phyloP scores from a whole-genome alignment of 2,329 filamentous ascomycete genomes.

The Neofusicoccum sp. region DNA sequence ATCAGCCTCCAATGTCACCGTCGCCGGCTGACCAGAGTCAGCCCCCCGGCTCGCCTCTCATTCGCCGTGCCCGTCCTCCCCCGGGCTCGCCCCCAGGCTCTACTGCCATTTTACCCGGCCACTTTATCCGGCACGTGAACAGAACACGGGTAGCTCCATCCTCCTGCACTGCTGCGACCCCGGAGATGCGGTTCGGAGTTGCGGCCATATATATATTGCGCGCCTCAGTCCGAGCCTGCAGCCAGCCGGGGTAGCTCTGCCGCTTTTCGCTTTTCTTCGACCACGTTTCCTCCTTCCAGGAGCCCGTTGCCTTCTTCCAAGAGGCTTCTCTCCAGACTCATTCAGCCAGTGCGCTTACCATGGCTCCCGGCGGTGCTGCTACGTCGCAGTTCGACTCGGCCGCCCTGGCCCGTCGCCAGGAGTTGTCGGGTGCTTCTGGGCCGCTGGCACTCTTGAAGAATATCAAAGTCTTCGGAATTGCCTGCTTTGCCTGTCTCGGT shows the following conservation, averaged over 20 bases:
- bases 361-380: slow-evolving; percentile 43
- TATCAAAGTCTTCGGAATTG: slow-evolving; percentile 57
- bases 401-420: slow-evolving; percentile 45
- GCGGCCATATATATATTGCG: slow-evolving; percentile 11
- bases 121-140: slow-evolving; percentile 13
- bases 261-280: neutral
- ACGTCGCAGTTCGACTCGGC: slow-evolving; percentile 42
- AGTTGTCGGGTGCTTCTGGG: slow-evolving; percentile 45
- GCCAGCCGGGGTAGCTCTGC: slow-evolving; percentile 4
- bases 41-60: neutral
- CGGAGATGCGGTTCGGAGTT: neutral
- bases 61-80: neutral
- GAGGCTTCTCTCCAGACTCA: neutral
- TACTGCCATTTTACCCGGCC: slow-evolving; percentile 1
- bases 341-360: slow-evolving; percentile 23
- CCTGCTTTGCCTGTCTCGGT: slow-evolving; percentile 56
- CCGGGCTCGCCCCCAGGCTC: neutral
- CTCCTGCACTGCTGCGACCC: neutral
- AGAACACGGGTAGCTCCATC: neutral
- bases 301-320: neutral
- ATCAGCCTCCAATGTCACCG: neutral
- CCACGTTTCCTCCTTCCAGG: neutral
- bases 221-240: neutral
- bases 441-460: slow-evolving; percentile 56
- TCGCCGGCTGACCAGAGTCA: neutral